Conservation (phyloP, 768 basidiomycete genomes). For the Collybia mongolica region DNA sequence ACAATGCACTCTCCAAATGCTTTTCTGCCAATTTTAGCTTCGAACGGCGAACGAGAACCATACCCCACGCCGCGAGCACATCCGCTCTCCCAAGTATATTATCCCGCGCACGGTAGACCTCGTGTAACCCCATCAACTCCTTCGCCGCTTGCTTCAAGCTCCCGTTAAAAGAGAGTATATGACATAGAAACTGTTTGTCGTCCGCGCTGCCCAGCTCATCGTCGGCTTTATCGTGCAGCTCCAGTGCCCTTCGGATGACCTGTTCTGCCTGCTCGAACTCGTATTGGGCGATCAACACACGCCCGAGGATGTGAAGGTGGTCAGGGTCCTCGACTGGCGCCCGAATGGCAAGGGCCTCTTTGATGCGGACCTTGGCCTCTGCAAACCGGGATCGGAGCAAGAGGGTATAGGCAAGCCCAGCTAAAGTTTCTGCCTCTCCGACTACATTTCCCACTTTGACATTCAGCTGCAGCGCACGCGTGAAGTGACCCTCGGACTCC, state of each 20-base stretch:
- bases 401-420: constrained; percentile 17
- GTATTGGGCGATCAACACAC: constrained; percentile 18
- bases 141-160: too few relatives aligned
- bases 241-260: constrained; percentile 8
- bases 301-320: constrained; percentile 21
- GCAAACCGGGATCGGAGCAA: constrained; percentile 24
- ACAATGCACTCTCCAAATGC: constrained; percentile 2
- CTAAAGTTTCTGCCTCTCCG: constrained; percentile 20
- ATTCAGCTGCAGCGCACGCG: constrained; percentile 14
- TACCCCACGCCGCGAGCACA: constrained; percentile 1
- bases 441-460: constrained; percentile 15
- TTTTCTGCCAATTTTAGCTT: not conserved
- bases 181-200: constrained; percentile 13
- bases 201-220: constrained; percentile 18
- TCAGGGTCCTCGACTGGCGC: constrained; percentile 20
- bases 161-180: too few relatives aligned
- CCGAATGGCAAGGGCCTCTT: constrained; percentile 20
- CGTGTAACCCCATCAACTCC: not conserved
- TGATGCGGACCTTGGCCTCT: constrained; percentile 17
- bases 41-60: constrained; percentile 1
- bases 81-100: constrained; percentile 1
- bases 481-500: constrained; percentile 20
- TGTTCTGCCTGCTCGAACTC: constrained; percentile 14
- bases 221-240: constrained; percentile 13
- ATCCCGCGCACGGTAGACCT: not conserved